Evolutionary conservation across 176 grass and related monocot genomes (phyloP), one percentile per base, ranked within the genome.

Genomic region (Phoenix dactylifera): DNA sequence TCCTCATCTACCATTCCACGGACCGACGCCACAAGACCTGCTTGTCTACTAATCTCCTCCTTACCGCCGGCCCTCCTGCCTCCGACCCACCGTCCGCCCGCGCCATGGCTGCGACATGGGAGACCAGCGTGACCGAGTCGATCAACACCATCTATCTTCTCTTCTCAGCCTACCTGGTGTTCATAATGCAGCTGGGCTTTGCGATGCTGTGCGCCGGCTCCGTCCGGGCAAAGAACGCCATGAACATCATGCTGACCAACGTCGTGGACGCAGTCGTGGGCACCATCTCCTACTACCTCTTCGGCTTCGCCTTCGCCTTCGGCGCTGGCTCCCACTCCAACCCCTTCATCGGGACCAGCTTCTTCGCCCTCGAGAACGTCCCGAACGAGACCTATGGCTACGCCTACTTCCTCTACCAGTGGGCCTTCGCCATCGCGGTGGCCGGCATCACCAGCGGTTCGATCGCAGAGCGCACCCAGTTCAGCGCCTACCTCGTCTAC

Each of bases 221-320:
- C 16, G 74, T 76, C 5, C 56, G 57, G 18, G 64, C 74, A 44
- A 50, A 55, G 55, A 69, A 69, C 64, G 52, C 74, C 48, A 17
- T 68, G 24, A 76, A 76, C 50, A 76, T 76, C 55, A 76, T 76
- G 74, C 64, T 76, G 3, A 60, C 65, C 24, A 76, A 76, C 54
- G 57, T 76, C 5, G 23, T 61, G 3, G 64, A 76, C 35, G 64
- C 74, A 18, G 44, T 62, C 22, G 54, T 52, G 1, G 74, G 74
- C n/a, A 62, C 74, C 49, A 49, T 76, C 10, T 68, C 65, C n/a
- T 76, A 69, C 49, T 76, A 69, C 49, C 64, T 76, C n/a, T 69
- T 76, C 24, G 74, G 64, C 53, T 76, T 76, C 26, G 74, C 49
- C 49, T 76, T 76, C 30, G 74, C 74, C 28, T 76, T 76, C 6